Evolutionary conservation across 768 basidiomycete genomes (phyloP).

Genomic region (Russula sp.): DNA sequence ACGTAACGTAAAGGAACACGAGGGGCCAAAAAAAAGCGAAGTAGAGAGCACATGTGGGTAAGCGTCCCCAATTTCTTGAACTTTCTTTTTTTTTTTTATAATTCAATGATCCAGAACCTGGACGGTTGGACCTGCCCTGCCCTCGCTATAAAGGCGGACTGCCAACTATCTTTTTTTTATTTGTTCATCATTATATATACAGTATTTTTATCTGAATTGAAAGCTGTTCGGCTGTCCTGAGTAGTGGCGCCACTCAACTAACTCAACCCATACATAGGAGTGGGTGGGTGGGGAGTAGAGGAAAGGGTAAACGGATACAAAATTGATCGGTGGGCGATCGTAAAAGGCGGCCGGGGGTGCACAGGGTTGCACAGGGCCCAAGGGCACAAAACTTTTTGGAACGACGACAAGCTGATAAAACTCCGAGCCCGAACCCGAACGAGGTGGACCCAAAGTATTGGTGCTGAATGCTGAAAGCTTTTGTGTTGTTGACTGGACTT

Average conservation of each 20-base stretch:
- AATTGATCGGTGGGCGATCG: conserved; percentile 14
- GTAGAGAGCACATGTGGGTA: background rate
- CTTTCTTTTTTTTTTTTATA: conserved; percentile 8
- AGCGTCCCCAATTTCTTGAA: background rate
- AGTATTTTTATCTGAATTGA: conserved; percentile 9
- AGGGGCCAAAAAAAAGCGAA: background rate
- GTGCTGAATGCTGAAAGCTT: too few relatives aligned
- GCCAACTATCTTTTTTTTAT: background rate
- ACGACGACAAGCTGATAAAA: background rate
- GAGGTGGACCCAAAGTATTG: too few relatives aligned
- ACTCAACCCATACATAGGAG: too few relatives aligned
- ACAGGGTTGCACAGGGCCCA: background rate
- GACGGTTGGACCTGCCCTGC: too few relatives aligned
- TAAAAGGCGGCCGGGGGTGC: conserved; percentile 6
- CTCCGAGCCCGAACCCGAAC: too few relatives aligned
- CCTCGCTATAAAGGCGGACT: conserved; percentile 7
- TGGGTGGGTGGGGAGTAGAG: too few relatives aligned
- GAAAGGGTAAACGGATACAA: conserved; percentile 1
- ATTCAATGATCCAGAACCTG: background rate
- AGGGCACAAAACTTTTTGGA: too few relatives aligned
- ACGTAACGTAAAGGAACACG: conserved; percentile 2
- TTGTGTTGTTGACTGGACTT: too few relatives aligned
- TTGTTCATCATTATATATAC: too few relatives aligned
- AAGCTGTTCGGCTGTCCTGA: conserved; percentile 8
- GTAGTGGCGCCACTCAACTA: background rate